Evolutionary conservation across 306 rosid genomes (phyloP), one percentile per base, ranked within the genome.

Genomic region (Cucumis melo): DNA sequence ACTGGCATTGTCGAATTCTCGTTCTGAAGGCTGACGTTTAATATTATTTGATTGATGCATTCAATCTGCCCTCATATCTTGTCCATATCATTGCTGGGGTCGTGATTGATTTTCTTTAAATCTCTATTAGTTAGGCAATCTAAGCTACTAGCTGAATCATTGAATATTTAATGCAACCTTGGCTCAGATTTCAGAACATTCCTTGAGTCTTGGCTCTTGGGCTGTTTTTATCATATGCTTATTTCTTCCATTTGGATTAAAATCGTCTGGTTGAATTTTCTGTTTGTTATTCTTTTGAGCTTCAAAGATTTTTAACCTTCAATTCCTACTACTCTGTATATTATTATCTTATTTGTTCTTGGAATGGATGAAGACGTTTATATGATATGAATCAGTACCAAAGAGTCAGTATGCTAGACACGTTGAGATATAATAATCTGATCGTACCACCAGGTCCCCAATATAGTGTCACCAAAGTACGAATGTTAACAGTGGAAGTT

Each of bases 1-100:
- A 73, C 80, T 74, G 24, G 39, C 57, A 44, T 74, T 64, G 78
- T 63, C 75, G 57, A 70, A 23, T 44, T 42, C 57, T 42, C 38
- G 39, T 70, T 39, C 36, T 24, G 36, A 34, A 46, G 14, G 54
- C 7, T 42, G 27, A 67, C 8, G 4, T 32, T 32, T 32, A 32
- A 32, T 32, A 32, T 32, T n/a, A 65, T 65, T 67, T 42, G 54
- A 67, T 67, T 46, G 63, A 20, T 77, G 58, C 48, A 6, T 41
- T 41, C 48, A 21, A 24, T 41, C 46, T 21, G 32, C 57, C 74
- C 64, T 62, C 24, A 53, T 79, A 63, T 61, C 21, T 27, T 44
- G 44, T 3, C 61, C 53, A 66, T 39, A 66, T 66, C 54, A 66
- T 41, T 66, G 39, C 57, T 46, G 57, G 57, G 65, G 23, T 50